Evolutionary conservation across 345 rosid species (phyloP).

Genomic region (Toxicodendron radicans): DNA sequence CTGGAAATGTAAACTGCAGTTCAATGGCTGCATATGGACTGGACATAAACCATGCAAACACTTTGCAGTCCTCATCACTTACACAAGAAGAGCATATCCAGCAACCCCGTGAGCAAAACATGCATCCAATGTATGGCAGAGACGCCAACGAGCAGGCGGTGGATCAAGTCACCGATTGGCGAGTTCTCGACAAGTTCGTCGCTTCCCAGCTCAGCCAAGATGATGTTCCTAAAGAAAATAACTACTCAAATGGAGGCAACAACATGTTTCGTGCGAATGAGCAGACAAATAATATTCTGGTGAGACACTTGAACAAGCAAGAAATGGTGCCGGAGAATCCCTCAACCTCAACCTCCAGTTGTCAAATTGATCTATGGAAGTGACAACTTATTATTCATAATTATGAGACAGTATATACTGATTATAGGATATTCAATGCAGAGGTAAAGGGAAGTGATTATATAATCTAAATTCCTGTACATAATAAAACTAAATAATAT

Average conservation of each 20-base stretch:
- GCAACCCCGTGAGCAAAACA: constrained; percentile 27
- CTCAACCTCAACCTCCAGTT: constrained; percentile 37
- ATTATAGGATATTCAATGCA: constrained; percentile 33
- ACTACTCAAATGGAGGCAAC: constrained; percentile 23
- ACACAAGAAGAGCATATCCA: constrained; percentile 39
- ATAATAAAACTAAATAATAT: constrained; percentile 31
- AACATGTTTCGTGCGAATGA: constrained; percentile 22
- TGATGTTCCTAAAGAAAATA: constrained; percentile 39
- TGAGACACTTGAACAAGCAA: constrained; percentile 35
- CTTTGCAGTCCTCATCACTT: constrained; percentile 33
- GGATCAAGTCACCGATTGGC: constrained; percentile 68
- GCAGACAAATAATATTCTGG: constrained; percentile 25
- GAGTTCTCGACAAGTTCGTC: constrained; percentile 71
- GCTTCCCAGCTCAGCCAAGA: constrained; percentile 77
- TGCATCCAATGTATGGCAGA: constrained; percentile 23
- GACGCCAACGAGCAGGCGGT: constrained; percentile 28
- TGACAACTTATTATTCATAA: constrained; percentile 22
- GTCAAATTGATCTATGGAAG: constrained; percentile 56
- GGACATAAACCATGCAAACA: constrained; percentile 42
- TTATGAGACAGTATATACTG: constrained; percentile 26
- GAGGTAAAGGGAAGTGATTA: constrained; percentile 9
- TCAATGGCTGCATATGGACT: constrained; percentile 33
- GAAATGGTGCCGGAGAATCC: constrained; percentile 40
- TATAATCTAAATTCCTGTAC: constrained; percentile 41
- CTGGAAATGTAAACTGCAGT: constrained; percentile 29